Conservation (phyloP, 495 filamentous ascomycete species). For the Penicillium bovifimosum region DNA sequence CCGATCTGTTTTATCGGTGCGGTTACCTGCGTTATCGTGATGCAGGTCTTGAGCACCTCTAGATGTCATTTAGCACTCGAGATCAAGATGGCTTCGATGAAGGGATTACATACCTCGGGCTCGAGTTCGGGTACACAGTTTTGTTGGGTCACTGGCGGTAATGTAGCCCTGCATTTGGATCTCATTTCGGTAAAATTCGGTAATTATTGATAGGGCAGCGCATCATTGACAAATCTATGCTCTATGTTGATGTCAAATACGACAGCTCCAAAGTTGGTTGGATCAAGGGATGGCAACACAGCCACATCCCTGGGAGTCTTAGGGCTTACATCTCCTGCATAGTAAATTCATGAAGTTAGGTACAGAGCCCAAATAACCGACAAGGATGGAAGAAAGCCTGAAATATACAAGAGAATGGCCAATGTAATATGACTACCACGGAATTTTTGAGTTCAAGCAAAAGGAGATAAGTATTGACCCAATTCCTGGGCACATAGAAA, state of each 20-base stretch:
- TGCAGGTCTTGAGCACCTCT: background rate
- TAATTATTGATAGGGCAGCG: too few species aligned
- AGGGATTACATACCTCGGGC: background rate
- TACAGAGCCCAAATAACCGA: too few species aligned
- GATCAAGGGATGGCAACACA: conserved; percentile 1
- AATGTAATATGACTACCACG: too few species aligned
- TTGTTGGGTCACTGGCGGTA: too few species aligned
- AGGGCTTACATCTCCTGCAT: too few species aligned
- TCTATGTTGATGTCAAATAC: too few species aligned
- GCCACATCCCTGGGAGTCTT: background rate
- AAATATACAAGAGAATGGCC: background rate
- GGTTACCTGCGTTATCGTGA: background rate
- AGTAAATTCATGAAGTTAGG: too few species aligned
- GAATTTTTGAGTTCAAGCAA: background rate
- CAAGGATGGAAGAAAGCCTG: too few species aligned
- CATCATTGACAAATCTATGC: too few species aligned
- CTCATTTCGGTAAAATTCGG: background rate
- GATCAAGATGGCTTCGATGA: background rate
- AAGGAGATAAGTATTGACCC: background rate
- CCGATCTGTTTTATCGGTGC: background rate
- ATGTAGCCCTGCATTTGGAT: background rate
- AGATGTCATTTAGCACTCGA: background rate
- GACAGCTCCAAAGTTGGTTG: background rate
- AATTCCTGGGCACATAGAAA: background rate
- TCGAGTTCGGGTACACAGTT: background rate